Base-by-base conservation (phyloP, 495 filamentous ascomycete species). In the Aspergillus funiculosus region DNA sequence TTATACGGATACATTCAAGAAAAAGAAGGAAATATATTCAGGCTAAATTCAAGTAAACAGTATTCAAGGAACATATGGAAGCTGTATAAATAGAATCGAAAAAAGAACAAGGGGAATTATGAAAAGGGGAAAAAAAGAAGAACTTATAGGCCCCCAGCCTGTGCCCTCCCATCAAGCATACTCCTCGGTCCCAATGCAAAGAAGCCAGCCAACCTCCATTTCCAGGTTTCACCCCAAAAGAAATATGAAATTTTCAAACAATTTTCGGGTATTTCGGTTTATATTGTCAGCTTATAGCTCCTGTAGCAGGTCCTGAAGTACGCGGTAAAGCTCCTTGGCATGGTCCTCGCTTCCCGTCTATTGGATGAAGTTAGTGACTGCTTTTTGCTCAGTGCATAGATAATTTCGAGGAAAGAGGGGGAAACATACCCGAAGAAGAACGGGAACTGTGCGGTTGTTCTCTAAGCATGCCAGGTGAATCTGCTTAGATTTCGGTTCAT, bases 371-470 rank as follows among this genome's bases (percentile, higher is more conserved):
- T 60, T 39, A 57, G 52, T 42, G n/a, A n/a, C n/a, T n/a, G n/a
- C n/a, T n/a, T n/a, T n/a, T n/a, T 39, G 8, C 19, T 44, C n/a
- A 5, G 13, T 25, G 14, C 10, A 24, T 5, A 2, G 42, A 43
- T 4, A 14, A 24, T 5, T 47, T 53, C 9, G 21, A 30, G 5
- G 10, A 14, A 36, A 21, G 43, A 26, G 5, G 11, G 7, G 15
- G 3, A 17, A 7, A 68, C 74, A 49, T 71, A 89, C 88, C 71
- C 85, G 87, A 19, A 92, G 65, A 51, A 86, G 72, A 34, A 88
- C 71, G 56, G 79, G 75, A 19, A 79, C 65, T 30, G 74, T 71
- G 43, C 69, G 74, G 6, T 72, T 72, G 14, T 78, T 73, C 47
- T 78, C 82, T 37, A 83, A 72, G 48, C 82, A 79, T 14, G 79